Evolutionary conservation across 768 basidiomycete species (phyloP).

Genomic region (Lyophyllum shimeji): DNA sequence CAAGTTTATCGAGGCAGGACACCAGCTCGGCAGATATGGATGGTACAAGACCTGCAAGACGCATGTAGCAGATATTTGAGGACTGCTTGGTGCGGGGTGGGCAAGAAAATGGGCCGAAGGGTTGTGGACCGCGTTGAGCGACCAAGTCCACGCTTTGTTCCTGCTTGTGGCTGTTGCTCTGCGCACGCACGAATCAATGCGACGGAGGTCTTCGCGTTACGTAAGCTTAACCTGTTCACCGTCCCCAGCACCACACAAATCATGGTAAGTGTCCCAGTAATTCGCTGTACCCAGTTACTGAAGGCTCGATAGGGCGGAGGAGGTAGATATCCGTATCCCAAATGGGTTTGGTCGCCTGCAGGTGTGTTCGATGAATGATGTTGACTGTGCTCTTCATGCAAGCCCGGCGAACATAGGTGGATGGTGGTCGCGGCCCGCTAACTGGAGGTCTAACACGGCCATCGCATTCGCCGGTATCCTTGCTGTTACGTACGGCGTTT

Average conservation of each 20-base stretch:
- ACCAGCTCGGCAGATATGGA: constrained; percentile 43
- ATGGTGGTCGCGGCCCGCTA: constrained; percentile 92
- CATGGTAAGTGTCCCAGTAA: constrained; percentile 9
- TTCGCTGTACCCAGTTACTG: neutral
- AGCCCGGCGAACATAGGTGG: constrained; percentile 57
- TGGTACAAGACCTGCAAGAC: constrained; percentile 36
- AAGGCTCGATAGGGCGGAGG: constrained; percentile 66
- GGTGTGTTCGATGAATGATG: constrained; percentile 44
- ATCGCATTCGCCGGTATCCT: constrained; percentile 70
- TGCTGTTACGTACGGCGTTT: constrained; percentile 61
- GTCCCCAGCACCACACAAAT: constrained; percentile 6
- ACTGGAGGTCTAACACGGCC: constrained; percentile 87
- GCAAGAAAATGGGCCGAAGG: neutral
- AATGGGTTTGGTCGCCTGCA: constrained; percentile 93
- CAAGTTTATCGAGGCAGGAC: constrained; percentile 42
- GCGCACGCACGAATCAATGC: constrained; percentile 8
- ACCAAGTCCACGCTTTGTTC: neutral
- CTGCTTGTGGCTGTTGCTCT: constrained; percentile 2
- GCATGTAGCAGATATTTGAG: constrained; percentile 28
- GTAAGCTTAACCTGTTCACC: constrained; percentile 7
- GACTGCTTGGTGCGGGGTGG: too few relatives aligned
- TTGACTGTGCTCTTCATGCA: neutral
- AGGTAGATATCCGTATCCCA: constrained; percentile 88
- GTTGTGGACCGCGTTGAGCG: neutral
- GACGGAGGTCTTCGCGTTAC: constrained; percentile 19